Conservation (phyloP, 1,139 yeast species). For the Saccharomyces hybrid region DNA sequence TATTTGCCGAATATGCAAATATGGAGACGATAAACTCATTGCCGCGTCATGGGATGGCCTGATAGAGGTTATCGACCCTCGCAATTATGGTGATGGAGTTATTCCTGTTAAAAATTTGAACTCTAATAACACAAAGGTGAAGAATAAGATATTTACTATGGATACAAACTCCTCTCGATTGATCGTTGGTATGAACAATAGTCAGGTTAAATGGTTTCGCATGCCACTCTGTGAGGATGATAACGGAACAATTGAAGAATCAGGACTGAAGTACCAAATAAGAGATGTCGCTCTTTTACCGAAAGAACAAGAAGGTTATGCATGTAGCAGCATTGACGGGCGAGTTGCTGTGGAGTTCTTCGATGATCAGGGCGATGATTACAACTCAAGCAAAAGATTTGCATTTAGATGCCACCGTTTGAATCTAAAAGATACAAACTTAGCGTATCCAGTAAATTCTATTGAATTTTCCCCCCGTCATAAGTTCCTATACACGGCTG, state of each 20-base stretch:
- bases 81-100: neutral
- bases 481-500: constrained; percentile 61
- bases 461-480: constrained; percentile 46
- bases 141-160: constrained; percentile 55
- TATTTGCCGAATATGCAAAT: constrained; percentile 14
- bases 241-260: constrained; percentile 50
- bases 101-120: neutral
- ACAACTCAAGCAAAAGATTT: constrained; percentile 42
- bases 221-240: constrained; percentile 47
- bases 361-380: constrained; percentile 35
- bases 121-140: constrained; percentile 4
- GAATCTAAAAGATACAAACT: constrained; percentile 42
- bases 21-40: constrained; percentile 10
- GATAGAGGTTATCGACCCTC: constrained; percentile 19
- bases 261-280: constrained; percentile 70
- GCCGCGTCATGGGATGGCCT: constrained; percentile 31
- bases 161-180: constrained; percentile 45
- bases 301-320: constrained; percentile 51
- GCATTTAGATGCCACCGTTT: constrained; percentile 81
- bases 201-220: constrained; percentile 44
- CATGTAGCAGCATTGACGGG: constrained; percentile 80
- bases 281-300: constrained; percentile 55
- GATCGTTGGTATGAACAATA: constrained; percentile 47
- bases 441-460: constrained; percentile 73
- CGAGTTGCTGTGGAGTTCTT: constrained; percentile 75